Percentiles rank a stretch among this genome's conserved stretches.
Conservation (phyloP, 1,284 basidiomycete species). For the Sporisorium iseilematis-ciliati region DNA sequence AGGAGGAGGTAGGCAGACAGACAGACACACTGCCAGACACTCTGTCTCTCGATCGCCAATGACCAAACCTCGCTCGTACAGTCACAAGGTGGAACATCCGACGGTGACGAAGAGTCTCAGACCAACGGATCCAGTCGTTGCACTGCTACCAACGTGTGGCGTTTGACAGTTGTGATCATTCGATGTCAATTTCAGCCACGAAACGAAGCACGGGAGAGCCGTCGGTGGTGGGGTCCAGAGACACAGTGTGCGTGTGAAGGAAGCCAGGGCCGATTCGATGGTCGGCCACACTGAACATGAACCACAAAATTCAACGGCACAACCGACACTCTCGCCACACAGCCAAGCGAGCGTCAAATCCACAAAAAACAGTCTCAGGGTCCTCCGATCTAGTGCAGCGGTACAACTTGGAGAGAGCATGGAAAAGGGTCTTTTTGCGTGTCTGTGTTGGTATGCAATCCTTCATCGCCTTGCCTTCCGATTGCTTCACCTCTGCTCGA, state of each 20-base stretch:
- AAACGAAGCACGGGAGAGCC: too few relatives aligned
- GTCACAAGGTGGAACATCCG: too few relatives aligned
- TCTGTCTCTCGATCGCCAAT: conserved; percentile 9
- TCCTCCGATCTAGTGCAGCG: conserved; percentile 8
- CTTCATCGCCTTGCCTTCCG: neutral
- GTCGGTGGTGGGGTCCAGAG: too few relatives aligned
- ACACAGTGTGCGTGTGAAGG: too few relatives aligned
- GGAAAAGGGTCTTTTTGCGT: conserved; percentile 7
- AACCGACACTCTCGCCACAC: neutral
- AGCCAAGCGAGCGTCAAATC: neutral
- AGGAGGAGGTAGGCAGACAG: neutral
- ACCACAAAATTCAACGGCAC: neutral
- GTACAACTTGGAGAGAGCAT: neutral
- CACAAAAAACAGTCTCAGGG: conserved; percentile 3
- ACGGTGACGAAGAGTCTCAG: neutral
- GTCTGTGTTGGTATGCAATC: conserved; percentile 1
- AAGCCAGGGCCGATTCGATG: too few relatives aligned
- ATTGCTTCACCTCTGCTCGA: neutral
- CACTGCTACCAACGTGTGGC: too few relatives aligned
- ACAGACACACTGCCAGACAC: neutral
- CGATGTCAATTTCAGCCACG: too few relatives aligned
- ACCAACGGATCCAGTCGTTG: too few relatives aligned
- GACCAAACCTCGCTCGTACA: too few relatives aligned
- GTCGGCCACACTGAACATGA: too few relatives aligned
- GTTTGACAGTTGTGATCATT: too few relatives aligned